phyloP scores from a whole-genome alignment of 805 yeast genomes.

The Wickerhamiella vanderwaltii region DNA sequence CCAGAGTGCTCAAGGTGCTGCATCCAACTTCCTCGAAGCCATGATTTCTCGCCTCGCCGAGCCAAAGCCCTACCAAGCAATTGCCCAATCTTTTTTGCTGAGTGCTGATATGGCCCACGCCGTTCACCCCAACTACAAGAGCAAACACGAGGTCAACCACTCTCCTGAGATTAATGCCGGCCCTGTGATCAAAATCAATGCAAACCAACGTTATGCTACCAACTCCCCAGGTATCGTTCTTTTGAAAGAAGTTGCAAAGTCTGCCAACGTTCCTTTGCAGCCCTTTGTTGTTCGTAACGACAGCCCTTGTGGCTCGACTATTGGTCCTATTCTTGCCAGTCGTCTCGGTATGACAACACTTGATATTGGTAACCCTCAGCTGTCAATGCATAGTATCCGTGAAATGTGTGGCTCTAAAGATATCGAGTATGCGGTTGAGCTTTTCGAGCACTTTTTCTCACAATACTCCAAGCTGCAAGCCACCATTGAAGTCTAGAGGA shows the following conservation, averaged over 20 bases:
- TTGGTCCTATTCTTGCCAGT: constrained; percentile 86
- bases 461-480: constrained; percentile 14
- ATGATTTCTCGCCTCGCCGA: constrained; percentile 55
- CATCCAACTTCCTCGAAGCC: constrained; percentile 78
- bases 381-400: constrained; percentile 87
- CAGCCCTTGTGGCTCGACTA: constrained; percentile 91
- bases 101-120: constrained; percentile 98
- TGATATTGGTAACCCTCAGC: constrained; percentile 84
- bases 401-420: constrained; percentile 82
- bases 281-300: constrained; percentile 87
- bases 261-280: constrained; percentile 69
- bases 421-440: constrained; percentile 44
- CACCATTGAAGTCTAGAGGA: constrained; percentile 4
- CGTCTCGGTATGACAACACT: constrained; percentile 76
- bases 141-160: constrained; percentile 64
- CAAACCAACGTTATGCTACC: constrained; percentile 91
- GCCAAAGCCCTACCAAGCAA: constrained; percentile 24
- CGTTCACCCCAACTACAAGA: constrained; percentile 81
- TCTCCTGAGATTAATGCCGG: constrained; percentile 76
- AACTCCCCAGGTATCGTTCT: constrained; percentile 81
- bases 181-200: constrained; percentile 86
- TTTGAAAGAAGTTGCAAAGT: constrained; percentile 56
- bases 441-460: constrained; percentile 51
- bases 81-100: constrained; percentile 61
- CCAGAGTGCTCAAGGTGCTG: constrained; percentile 90